These are phyloP conservation scores for Polychytrium aggregatum DNA, from an alignment of 192 early-diverging fungal genomes.

Conservation along the genomic window DNA sequence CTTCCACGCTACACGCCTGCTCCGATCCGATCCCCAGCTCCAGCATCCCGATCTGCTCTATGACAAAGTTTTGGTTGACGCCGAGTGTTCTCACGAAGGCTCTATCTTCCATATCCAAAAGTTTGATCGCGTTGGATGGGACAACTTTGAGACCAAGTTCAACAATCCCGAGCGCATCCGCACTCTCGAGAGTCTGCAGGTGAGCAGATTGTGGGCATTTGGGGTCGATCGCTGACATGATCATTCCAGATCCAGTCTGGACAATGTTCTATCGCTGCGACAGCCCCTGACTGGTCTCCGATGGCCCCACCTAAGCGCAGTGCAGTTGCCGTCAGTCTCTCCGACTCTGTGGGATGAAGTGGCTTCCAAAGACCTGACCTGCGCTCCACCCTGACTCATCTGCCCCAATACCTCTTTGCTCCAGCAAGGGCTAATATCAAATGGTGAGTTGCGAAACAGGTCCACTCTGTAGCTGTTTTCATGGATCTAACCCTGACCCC, in stretches of 20 bases:
- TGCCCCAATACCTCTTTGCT: neutral
- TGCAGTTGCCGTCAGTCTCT: too few relatives aligned
- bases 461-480: too few relatives aligned
- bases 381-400: too few relatives aligned
- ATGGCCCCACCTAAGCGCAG: too few relatives aligned
- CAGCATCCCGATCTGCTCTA: conserved; percentile 29
- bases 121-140: conserved; percentile 72
- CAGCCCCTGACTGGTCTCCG: too few relatives aligned
- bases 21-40: conserved; percentile 50
- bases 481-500: too few relatives aligned
- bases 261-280: neutral
- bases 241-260: neutral
- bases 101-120: conserved; percentile 48
- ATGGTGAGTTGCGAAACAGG: conserved; percentile 71
- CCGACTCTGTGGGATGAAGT: too few relatives aligned
- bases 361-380: too few relatives aligned
- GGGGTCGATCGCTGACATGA: neutral
- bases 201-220: conserved; percentile 9
- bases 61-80: conserved; percentile 58
- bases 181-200: conserved; percentile 52
- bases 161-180: conserved; percentile 48
- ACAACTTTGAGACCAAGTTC: conserved; percentile 65
- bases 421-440: conserved; percentile 54
- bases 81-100: conserved; percentile 89
- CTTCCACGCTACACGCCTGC: conserved; percentile 64